phyloP scores from a whole-genome alignment of 2,329 filamentous ascomycete genomes.

The Paraconiothyrium sp. region DNA sequence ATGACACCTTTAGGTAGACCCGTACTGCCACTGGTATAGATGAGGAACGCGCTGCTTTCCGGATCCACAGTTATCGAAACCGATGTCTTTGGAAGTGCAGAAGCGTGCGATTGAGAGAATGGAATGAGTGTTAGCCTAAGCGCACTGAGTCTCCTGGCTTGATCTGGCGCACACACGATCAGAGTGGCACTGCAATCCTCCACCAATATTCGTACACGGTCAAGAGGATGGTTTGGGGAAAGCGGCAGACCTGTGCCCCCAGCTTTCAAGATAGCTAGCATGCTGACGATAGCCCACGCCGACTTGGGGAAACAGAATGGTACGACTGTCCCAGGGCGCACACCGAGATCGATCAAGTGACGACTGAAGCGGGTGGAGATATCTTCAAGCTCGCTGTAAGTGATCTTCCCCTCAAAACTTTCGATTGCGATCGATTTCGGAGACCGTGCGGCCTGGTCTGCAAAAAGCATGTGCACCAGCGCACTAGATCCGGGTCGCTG shows the following conservation, averaged over 20 bases:
- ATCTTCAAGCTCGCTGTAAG: conserved; percentile 2
- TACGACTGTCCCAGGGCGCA: neutral
- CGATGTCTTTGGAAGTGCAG: neutral
- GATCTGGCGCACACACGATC: conserved; percentile 10
- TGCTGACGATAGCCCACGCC: conserved; percentile 41
- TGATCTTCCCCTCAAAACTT: neutral
- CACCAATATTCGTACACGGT: conserved; percentile 12
- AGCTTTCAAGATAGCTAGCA: conserved; percentile 54
- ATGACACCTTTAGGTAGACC: conserved; percentile 64
- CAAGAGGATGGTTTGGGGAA: conserved; percentile 20
- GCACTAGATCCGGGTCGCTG: neutral
- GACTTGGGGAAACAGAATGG: conserved; percentile 30
- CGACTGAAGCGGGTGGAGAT: neutral
- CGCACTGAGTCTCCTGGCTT: neutral
- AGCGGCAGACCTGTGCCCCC: conserved; percentile 48
- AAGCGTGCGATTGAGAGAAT: neutral
- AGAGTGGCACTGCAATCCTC: neutral
- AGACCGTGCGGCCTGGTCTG: neutral
- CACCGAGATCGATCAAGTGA: neutral
- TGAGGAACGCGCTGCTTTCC: conserved; percentile 44
- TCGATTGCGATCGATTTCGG: neutral
- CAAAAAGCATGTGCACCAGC: neutral
- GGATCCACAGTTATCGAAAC: neutral
- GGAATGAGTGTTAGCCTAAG: neutral
- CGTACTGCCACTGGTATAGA: conserved; percentile 65